phyloP scores from a whole-genome alignment of 352 stramenopile genomes.

The Phytophthora gonapodyides region DNA sequence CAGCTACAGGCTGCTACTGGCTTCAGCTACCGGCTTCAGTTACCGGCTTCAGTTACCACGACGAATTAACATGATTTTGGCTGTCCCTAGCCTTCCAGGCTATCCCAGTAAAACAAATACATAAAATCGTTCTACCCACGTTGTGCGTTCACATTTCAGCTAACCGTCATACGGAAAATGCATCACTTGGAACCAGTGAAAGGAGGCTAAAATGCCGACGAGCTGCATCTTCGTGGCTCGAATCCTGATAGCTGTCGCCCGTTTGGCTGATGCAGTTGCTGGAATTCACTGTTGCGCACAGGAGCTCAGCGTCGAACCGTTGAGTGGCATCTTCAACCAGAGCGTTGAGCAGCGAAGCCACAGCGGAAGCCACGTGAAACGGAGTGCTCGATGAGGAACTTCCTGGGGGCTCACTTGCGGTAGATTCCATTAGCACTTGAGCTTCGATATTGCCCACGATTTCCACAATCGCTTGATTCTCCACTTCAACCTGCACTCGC shows the following conservation, averaged over 20 bases:
- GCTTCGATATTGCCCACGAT: constrained; percentile 63
- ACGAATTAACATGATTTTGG: too few species aligned
- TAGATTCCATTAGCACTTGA: constrained; percentile 33
- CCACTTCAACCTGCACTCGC: constrained; percentile 41
- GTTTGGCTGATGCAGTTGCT: constrained; percentile 14
- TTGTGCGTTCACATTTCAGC: too few species aligned
- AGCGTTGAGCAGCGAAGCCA: constrained; percentile 41
- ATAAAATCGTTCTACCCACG: too few species aligned
- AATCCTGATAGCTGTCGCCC: constrained; percentile 21
- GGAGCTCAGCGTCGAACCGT: constrained; percentile 44
- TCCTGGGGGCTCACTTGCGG: not conserved
- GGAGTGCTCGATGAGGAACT: constrained; percentile 7
- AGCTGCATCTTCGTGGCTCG: constrained; percentile 12
- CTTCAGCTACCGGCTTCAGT: too few species aligned
- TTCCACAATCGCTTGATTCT: constrained; percentile 33
- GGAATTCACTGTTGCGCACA: constrained; percentile 15
- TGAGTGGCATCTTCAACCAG: constrained; percentile 43
- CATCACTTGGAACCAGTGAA: constrained; percentile 28
- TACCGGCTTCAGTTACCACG: too few species aligned
- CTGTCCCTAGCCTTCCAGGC: too few species aligned
- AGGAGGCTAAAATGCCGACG: constrained; percentile 20
- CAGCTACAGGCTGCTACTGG: too few species aligned
- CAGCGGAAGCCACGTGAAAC: constrained; percentile 32
- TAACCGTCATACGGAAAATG: constrained; percentile 27
- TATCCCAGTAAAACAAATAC: too few species aligned